These are phyloP conservation scores for Claviceps africana DNA, from an alignment of 2,329 filamentous ascomycete genomes.

Conservation along the genomic window DNA sequence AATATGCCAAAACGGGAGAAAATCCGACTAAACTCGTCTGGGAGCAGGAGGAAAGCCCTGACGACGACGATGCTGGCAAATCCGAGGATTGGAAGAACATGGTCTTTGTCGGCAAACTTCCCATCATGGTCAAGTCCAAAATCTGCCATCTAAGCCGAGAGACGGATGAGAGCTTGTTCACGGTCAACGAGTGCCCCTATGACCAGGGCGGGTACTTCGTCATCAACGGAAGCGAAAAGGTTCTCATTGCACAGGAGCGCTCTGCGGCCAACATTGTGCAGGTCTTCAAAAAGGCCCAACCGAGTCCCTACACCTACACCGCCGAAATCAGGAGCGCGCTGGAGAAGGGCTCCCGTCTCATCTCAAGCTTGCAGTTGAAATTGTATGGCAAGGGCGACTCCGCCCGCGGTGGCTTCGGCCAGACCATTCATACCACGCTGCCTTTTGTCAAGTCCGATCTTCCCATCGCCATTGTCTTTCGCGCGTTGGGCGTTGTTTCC, in stretches of 20 bases:
- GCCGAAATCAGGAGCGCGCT: constrained; percentile 94
- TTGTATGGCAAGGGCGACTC: constrained; percentile 74
- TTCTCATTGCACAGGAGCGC: constrained; percentile 92
- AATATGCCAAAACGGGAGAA: constrained; percentile 40
- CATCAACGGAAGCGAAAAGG: constrained; percentile 98
- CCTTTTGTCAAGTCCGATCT: constrained; percentile 92
- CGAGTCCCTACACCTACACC: constrained; percentile 83
- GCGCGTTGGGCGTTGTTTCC: constrained; percentile 86
- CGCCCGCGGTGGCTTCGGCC: constrained; percentile 63
- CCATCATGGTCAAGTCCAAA: constrained; percentile 95
- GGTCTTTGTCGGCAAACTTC: constrained; percentile 88
- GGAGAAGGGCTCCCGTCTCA: constrained; percentile 88
- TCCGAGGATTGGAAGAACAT: constrained; percentile 48
- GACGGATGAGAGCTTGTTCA: constrained; percentile 73
- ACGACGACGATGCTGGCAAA: constrained; percentile 37
- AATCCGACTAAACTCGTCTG: constrained; percentile 44
- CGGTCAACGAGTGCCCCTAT: constrained; percentile 92
- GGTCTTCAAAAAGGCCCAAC: constrained; percentile 92
- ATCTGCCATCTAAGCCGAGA: constrained; percentile 81
- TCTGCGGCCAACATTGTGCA: constrained; percentile 98
- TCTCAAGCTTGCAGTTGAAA: constrained; percentile 86
- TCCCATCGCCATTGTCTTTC: constrained; percentile 89
- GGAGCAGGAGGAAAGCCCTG: constrained; percentile 43
- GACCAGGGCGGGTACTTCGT: constrained; percentile 98
- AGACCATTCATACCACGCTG: constrained; percentile 78